Evolutionary conservation across 805 yeast species (phyloP), one percentile per base, ranked within the genome.

Genomic region (Candida golubevii): DNA sequence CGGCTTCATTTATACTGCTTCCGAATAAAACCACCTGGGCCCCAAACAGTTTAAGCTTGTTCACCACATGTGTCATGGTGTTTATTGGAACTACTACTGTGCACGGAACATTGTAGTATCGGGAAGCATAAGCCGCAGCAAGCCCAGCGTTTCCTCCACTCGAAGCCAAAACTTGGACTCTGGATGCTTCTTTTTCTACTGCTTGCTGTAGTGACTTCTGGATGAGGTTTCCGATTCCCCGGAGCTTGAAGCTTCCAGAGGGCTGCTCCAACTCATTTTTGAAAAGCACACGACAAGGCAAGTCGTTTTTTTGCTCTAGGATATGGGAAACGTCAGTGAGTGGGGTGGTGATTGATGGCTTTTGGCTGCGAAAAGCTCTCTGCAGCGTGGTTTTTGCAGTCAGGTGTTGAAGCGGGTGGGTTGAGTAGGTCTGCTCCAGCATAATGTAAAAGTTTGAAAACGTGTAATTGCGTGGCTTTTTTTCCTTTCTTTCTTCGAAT

Each of bases 21-120:
- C 82, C 82, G 27, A 63, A 58, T 15, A 75, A 58, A 11, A 77
- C 56, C 6, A 79, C 79, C 2, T 65, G 56, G 1, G 88, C 83
- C 8, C 82, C 82, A 26, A 70, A 66, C 8, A 56, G 59, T 37
- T 61, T 58, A 35, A 83, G 71, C 48, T 74, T 71, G 9, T 66
- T 65, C 7, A 67, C 59, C 62, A 82, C 78, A 26, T 68, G 63
- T 3, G 54, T 54, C 42, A 74, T 72, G 9, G 86, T 71, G 4
- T 68, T 59, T 0, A 55, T 59, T 1, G 88, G 88, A 1, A 83
- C 77, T 0, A 79, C 85, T 2, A 83, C 86, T 0, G 84, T 79
- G 52, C 83, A 78, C n/a, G 57, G 52, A 1, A 58, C 72, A 45
- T 45, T 60, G 53, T 58, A 67, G 57, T 42, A 62, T 39, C 46